Conservation (phyloP, 257 asterid genomes). For the Nicotiana noctiflora region DNA sequence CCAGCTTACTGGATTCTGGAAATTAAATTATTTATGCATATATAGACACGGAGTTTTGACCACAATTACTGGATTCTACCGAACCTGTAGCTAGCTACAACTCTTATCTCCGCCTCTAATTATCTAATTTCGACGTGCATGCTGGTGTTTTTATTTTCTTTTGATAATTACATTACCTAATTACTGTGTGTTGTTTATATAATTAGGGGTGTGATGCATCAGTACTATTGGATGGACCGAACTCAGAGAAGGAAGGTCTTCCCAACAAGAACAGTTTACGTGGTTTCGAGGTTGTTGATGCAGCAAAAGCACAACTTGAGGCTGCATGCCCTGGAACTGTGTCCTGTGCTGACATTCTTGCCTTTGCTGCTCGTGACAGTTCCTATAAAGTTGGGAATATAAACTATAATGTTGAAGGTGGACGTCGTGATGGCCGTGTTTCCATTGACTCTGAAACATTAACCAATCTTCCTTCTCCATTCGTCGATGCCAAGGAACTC, state of each 20-base stretch:
- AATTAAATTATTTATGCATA: neutral
- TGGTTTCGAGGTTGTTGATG: conserved; percentile 4
- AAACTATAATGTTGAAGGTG: conserved; percentile 4
- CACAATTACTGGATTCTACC: too few species aligned
- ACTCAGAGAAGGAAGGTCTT: neutral
- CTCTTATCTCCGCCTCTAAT: too few species aligned
- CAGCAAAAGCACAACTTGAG: neutral
- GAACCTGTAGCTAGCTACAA: too few species aligned
- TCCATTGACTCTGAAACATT: conserved; percentile 3
- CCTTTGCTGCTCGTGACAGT: neutral
- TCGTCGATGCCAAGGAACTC: neutral
- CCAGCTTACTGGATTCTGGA: neutral
- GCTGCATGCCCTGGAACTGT: neutral
- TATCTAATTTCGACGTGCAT: too few species aligned
- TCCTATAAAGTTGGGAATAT: neutral
- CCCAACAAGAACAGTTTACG: conserved; percentile 9
- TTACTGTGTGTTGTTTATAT: neutral
- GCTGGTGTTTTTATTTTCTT: neutral
- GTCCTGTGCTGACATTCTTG: neutral
- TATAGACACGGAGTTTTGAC: too few species aligned
- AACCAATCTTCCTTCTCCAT: conserved; percentile 9
- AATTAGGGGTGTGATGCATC: conserved; percentile 6
- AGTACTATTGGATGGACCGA: neutral
- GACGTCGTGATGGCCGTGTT: conserved; percentile 10
- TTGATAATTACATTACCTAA: neutral